Base-by-base conservation (phyloP, 345 rosid genomes). In the Euphorbia pulcherrima region DNA sequence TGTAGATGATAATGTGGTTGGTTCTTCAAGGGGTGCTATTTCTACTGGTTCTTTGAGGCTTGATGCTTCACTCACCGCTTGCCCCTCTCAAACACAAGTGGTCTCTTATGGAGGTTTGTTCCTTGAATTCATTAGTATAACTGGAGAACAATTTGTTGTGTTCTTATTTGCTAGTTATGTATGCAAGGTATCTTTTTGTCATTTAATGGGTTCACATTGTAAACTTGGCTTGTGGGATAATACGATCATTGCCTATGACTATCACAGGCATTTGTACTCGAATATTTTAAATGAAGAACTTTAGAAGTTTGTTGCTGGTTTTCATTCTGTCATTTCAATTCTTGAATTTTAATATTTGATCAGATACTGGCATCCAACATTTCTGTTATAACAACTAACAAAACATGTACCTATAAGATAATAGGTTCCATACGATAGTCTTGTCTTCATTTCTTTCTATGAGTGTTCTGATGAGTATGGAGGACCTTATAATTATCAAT, bases 41-140 rank as follows among this genome's bases (percentile, higher is more conserved):
- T 41, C 64, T 14, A 50, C 46, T 78, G 84, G 66, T 60, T 17
- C 82, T 65, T 51, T 70, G 20, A 73, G 65, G 64, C 76, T 67
- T 37, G 61, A 64, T 48, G 55, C 44, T 75, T 69, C 75, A 24
- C 46, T 73, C 13, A 69, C 63, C 70, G 73, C 81, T 18, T 72
- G 60, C 55, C 68, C 77, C 50, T 64, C 74, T 47, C 74, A 80
- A 37, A 48, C 72, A 47, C 74, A 64, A n/a, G 53, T 73, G 65
- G 66, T 72, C 62, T 60, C 70, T 60, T 52, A 56, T 57, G 78
- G 75, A 82, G 86, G 86, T 87, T 74, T 39, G 80, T 70, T 62
- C 55, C 51, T 46, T 69, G 0, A 72, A 37, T 26, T 52, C 54
- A 21, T 67, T 30, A 23, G 17, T 56, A 9, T 1, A 24, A 11